Evolutionary conservation across 2,329 filamentous ascomycete species (phyloP).

Genomic region (Paecilomyces variotii): DNA sequence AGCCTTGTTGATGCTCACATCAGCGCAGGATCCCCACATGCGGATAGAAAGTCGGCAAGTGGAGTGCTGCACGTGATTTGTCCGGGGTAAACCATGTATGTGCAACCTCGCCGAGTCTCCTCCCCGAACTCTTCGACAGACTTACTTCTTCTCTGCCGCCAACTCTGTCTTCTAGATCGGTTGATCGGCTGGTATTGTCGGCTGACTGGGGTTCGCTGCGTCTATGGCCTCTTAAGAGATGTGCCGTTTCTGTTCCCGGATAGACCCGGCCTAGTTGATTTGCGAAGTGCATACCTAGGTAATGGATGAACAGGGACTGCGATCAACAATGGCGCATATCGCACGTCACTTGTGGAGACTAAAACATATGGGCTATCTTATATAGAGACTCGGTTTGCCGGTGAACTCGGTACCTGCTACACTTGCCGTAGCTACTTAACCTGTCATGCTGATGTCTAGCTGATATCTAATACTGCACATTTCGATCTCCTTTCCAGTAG

Average conservation of each 20-base stretch:
- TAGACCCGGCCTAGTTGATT: not conserved
- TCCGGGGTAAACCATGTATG: not conserved
- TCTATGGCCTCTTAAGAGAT: not conserved
- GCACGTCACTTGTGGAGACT: not conserved
- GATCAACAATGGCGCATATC: not conserved
- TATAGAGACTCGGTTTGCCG: not conserved
- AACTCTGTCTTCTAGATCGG: not conserved
- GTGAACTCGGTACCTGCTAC: not conserved
- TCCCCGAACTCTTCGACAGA: not conserved
- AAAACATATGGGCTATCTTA: no score
- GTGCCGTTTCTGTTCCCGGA: not conserved
- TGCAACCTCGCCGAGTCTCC: not conserved
- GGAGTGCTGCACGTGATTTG: slow-evolving; percentile 20
- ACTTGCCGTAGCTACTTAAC: not conserved
- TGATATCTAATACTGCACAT: not conserved
- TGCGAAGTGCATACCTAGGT: not conserved
- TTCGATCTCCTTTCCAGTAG: not conserved
- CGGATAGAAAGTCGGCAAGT: slow-evolving; percentile 24
- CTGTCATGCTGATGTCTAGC: no score
- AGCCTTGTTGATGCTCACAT: not conserved
- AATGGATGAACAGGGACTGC: not conserved
- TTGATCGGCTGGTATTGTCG: not conserved
- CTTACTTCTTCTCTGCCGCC: not conserved
- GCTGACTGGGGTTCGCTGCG: not conserved
- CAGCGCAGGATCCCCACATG: not conserved